Conservation (phyloP, 495 filamentous ascomycete species). For the Aspergillus homomorphus region DNA sequence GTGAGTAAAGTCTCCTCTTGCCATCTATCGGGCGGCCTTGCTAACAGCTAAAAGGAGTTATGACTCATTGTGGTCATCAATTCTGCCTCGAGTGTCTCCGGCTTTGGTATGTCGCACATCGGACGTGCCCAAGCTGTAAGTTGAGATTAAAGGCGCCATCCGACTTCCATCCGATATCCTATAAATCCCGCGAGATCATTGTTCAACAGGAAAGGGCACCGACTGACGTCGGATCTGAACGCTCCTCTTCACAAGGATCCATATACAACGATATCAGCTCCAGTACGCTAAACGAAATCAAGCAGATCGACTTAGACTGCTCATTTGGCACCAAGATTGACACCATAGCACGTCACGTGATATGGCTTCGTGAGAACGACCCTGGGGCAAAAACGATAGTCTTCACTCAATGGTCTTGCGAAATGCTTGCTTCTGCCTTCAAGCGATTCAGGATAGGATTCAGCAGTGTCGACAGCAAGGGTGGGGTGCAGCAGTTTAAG, state of each 20-base stretch:
- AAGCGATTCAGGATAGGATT: slow-evolving; percentile 64
- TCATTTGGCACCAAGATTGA: slow-evolving; percentile 90
- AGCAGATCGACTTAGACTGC: slow-evolving; percentile 69
- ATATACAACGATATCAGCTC: slow-evolving; percentile 79
- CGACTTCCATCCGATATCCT: slow-evolving; percentile 78
- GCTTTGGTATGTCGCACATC: slow-evolving; percentile 70
- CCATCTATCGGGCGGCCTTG: background rate
- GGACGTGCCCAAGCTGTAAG: slow-evolving; percentile 77
- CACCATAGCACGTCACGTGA: slow-evolving; percentile 71
- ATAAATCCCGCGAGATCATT: slow-evolving; percentile 69
- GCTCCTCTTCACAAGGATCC: slow-evolving; percentile 33
- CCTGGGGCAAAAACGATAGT: slow-evolving; percentile 85
- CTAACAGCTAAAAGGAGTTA: slow-evolving; percentile 42
- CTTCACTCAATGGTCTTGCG: slow-evolving; percentile 88
- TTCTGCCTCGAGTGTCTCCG: slow-evolving; percentile 84
- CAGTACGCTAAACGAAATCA: slow-evolving; percentile 71
- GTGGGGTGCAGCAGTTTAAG: slow-evolving; percentile 71
- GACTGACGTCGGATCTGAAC: slow-evolving; percentile 26
- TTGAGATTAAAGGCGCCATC: slow-evolving; percentile 50
- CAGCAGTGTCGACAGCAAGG: slow-evolving; percentile 58
- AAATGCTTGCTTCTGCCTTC: slow-evolving; percentile 67
- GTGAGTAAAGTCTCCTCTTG: slow-evolving; percentile 37
- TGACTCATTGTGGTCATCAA: slow-evolving; percentile 87
- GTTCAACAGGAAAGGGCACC: slow-evolving; percentile 61
- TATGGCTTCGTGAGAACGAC: slow-evolving; percentile 82